phyloP scores from a whole-genome alignment of 768 basidiomycete genomes.

The Suillus plorans region DNA sequence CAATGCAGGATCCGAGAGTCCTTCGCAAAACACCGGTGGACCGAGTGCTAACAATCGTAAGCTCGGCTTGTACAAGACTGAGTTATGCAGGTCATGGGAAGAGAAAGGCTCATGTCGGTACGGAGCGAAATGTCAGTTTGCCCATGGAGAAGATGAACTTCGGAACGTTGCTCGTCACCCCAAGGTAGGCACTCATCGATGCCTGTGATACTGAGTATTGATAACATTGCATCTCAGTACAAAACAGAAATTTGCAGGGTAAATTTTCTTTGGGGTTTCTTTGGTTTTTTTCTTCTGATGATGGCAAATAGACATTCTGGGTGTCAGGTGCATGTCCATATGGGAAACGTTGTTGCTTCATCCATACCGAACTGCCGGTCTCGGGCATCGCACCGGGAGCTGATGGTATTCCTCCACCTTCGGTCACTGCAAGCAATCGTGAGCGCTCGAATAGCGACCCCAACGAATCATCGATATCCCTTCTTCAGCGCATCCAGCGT shows the following conservation, averaged over 20 bases:
- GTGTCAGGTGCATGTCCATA: conserved; percentile 92
- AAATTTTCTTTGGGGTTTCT: conserved; percentile 21
- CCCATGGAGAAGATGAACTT: conserved; percentile 88
- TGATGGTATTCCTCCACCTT: conserved; percentile 52
- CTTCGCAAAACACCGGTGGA: conserved; percentile 45
- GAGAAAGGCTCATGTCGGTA: conserved; percentile 88
- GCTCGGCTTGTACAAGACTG: conserved; percentile 88
- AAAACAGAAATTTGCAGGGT: conserved; percentile 95
- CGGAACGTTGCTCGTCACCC: conserved; percentile 84
- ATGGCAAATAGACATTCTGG: conserved; percentile 74
- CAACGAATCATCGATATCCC: conserved; percentile 67
- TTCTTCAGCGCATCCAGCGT: conserved; percentile 78
- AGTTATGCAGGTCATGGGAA: conserved; percentile 89
- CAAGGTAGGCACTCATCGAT: conserved; percentile 53
- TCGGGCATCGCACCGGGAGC: conserved; percentile 57
- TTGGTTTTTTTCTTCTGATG: conserved; percentile 4
- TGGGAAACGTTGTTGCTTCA: conserved; percentile 91
- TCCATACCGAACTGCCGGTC: conserved; percentile 81
- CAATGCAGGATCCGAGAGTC: conserved; percentile 17
- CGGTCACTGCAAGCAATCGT: conserved; percentile 50
- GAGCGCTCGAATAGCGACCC: conserved; percentile 82
- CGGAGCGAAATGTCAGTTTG: conserved; percentile 88
- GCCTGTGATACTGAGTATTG: conserved; percentile 6
- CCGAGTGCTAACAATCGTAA: conserved; percentile 93
- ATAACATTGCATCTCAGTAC: conserved; percentile 49